phyloP scores from a whole-genome alignment of 2,329 filamentous ascomycete species.

The Lasiodiplodia theobromae region DNA sequence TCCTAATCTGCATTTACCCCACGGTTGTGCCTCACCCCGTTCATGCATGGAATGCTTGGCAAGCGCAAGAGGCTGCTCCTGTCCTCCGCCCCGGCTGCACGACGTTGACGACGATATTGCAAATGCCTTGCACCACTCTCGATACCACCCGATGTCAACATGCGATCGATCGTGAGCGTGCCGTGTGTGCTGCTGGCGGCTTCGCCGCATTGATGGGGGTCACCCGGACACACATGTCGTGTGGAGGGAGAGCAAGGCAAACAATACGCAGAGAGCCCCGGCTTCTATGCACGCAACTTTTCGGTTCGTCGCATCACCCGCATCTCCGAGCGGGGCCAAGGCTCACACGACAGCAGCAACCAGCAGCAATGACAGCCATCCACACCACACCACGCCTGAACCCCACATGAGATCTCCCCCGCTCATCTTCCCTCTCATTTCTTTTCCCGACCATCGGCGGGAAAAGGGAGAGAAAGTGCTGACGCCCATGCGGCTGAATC shows the following conservation, averaged over 20 bases:
- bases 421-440: background rate
- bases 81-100: too few species aligned
- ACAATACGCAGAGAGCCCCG: background rate
- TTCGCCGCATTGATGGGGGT: background rate
- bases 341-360: background rate
- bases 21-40: background rate
- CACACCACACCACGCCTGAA: background rate
- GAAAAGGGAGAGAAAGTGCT: background rate
- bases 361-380: background rate
- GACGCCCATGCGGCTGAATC: background rate
- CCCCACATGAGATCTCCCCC: background rate
- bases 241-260: background rate
- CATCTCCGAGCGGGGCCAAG: background rate
- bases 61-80: background rate
- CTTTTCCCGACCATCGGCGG: background rate
- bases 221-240: background rate
- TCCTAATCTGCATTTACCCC: constrained; percentile 1
- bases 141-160: background rate
- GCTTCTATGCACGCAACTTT: background rate
- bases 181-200: too few species aligned
- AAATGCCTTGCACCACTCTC: background rate
- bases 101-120: background rate
- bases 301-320: background rate
- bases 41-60: background rate
- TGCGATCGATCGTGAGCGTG: too few species aligned